These are phyloP conservation scores for Russula dissimulans DNA, from an alignment of 768 basidiomycete species.

Conservation along the genomic window DNA sequence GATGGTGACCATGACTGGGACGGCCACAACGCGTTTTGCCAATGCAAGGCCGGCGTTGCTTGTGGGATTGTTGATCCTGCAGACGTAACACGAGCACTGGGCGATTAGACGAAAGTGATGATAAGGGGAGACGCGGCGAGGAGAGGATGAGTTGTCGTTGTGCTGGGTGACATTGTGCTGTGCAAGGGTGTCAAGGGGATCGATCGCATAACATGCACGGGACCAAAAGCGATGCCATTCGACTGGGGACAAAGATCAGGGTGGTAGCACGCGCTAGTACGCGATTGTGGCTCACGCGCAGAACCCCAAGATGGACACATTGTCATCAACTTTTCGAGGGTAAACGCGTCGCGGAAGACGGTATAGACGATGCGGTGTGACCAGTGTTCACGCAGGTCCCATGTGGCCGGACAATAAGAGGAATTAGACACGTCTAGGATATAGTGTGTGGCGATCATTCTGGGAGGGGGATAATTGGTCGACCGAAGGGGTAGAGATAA, in stretches of 20 bases:
- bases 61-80: slow-evolving; percentile 56
- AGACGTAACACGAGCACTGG: slow-evolving; percentile 48
- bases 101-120: slow-evolving; percentile 56
- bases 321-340: slow-evolving; percentile 19
- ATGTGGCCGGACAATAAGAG: slow-evolving; percentile 39
- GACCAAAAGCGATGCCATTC: slow-evolving; percentile 65
- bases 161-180: slow-evolving; percentile 38
- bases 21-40: slow-evolving; percentile 39
- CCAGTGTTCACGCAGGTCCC: slow-evolving; percentile 48
- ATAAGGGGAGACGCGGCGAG: slow-evolving; percentile 34
- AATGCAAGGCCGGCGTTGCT: slow-evolving; percentile 40
- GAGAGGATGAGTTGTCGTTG: slow-evolving; percentile 22
- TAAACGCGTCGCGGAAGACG: slow-evolving; percentile 36
- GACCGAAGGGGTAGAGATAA: background rate
- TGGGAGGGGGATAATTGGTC: slow-evolving; percentile 23
- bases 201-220: slow-evolving; percentile 50
- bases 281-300: slow-evolving; percentile 15
- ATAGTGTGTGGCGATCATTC: slow-evolving; percentile 51
- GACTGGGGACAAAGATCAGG: slow-evolving; percentile 33
- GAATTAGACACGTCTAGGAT: slow-evolving; percentile 39
- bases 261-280: slow-evolving; percentile 18
- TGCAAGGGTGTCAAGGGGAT: slow-evolving; percentile 49
- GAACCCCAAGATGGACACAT: slow-evolving; percentile 17
- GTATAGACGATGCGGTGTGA: slow-evolving; percentile 52
- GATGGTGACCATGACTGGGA: slow-evolving; percentile 38